phyloP scores from a whole-genome alignment of 2,329 filamentous ascomycete species.

The Monosporascus sp. region DNA sequence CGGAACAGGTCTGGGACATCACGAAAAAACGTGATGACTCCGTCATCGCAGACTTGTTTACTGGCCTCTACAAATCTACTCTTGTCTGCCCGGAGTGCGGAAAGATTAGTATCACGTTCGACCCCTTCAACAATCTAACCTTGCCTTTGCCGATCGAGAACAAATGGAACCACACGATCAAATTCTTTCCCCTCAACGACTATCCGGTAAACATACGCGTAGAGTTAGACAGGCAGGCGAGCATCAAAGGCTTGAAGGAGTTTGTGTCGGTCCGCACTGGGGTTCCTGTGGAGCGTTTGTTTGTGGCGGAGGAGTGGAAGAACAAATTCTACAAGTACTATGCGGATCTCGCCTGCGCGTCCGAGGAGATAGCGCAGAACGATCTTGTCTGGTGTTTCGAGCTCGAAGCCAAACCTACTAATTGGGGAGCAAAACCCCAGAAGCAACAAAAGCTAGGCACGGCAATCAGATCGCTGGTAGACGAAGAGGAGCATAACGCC shows the following conservation, averaged over 20 bases:
- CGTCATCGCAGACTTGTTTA: conserved; percentile 91
- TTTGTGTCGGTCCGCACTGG: conserved; percentile 63
- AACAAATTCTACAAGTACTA: conserved; percentile 84
- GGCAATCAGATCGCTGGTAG: conserved; percentile 41
- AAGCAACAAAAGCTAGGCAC: conserved; percentile 35
- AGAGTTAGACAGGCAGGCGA: conserved; percentile 73
- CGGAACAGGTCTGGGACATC: conserved; percentile 83
- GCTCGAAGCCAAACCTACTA: conserved; percentile 72
- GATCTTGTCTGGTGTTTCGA: conserved; percentile 69
- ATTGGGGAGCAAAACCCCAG: conserved; percentile 52
- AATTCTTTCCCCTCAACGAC: conserved; percentile 71
- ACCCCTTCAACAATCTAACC: conserved; percentile 93
- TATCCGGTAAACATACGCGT: conserved; percentile 66
- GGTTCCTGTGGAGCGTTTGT: conserved; percentile 59
- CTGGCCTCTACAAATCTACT: conserved; percentile 97
- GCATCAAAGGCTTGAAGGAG: conserved; percentile 62
- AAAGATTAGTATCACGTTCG: conserved; percentile 98
- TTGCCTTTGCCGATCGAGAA: conserved; percentile 84
- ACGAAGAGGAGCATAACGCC: conserved; percentile 30
- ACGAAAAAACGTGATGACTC: conserved; percentile 92
- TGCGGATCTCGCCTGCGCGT: conserved; percentile 60
- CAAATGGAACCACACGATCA: conserved; percentile 69
- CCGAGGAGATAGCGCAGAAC: conserved; percentile 65
- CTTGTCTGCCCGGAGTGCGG: conserved; percentile 84
- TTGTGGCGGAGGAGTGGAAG: conserved; percentile 77